These are phyloP conservation scores for Serendipita sp. DNA, from an alignment of 768 basidiomycete genomes.

Conservation along the genomic window DNA sequence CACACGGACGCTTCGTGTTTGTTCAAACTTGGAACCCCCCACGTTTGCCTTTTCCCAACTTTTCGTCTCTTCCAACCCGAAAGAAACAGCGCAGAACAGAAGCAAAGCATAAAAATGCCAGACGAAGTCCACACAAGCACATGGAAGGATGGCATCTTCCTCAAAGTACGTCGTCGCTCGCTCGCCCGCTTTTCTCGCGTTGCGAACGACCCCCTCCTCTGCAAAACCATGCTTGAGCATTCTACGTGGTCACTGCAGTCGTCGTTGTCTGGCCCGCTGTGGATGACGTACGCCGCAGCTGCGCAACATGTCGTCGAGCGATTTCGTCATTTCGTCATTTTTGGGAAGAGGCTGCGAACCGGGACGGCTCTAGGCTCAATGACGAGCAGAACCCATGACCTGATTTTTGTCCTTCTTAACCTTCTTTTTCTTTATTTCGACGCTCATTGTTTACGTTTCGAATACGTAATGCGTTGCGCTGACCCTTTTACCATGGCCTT, in stretches of 20 bases:
- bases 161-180: constrained; percentile 46
- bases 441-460: background rate
- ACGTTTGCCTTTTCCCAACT: too few relatives aligned
- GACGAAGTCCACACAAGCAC: constrained; percentile 16
- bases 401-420: constrained; percentile 29
- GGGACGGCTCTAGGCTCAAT: constrained; percentile 27
- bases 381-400: constrained; percentile 70
- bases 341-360: background rate
- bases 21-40: too few relatives aligned
- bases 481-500: background rate
- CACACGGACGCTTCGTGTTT: too few relatives aligned
- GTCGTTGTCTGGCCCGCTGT: background rate
- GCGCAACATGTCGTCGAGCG: background rate
- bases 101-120: background rate
- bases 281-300: background rate
- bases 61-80: too few relatives aligned
- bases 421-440: background rate
- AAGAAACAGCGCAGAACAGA: background rate
- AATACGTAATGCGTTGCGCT: background rate
- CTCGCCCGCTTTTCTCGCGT: background rate
- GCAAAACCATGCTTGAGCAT: background rate
- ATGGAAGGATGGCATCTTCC: constrained; percentile 67
- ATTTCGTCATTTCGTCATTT: background rate
- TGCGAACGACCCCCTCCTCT: background rate
- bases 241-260: background rate